Evolutionary conservation across 2,329 filamentous ascomycete genomes (phyloP).

Genomic region (Sporothrix protearum): DNA sequence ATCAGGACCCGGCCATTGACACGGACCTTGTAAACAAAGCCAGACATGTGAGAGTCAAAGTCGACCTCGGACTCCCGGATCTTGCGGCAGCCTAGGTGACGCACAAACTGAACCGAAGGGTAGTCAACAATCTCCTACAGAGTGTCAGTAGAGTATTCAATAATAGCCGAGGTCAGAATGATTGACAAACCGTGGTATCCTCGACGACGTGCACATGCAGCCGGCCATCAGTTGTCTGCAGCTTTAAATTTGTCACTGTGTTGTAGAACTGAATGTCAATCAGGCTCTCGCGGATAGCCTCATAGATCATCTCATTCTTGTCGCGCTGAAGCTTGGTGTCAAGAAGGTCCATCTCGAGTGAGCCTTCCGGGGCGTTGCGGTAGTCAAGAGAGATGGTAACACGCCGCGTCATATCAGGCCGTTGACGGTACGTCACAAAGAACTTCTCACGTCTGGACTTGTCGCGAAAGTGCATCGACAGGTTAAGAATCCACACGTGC

Average conservation of each 20-base stretch:
- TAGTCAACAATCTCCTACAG: conserved; percentile 79
- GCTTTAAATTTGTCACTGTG: conserved; percentile 91
- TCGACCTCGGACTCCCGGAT: conserved; percentile 71
- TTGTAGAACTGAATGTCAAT: conserved; percentile 94
- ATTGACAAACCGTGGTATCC: conserved; percentile 68
- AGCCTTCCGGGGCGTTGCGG: conserved; percentile 71
- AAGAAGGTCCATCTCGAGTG: conserved; percentile 79
- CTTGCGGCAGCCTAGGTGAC: conserved; percentile 64
- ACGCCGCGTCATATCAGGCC: conserved; percentile 73
- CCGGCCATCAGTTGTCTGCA: conserved; percentile 82
- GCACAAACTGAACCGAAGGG: conserved; percentile 67
- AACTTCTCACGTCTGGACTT: conserved; percentile 93
- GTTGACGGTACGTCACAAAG: conserved; percentile 89
- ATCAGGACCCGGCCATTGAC: conserved; percentile 69
- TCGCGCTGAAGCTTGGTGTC: conserved; percentile 79
- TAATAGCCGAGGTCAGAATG: background rate
- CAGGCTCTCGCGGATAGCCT: conserved; percentile 87
- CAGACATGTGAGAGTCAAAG: conserved; percentile 91
- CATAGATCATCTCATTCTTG: conserved; percentile 89
- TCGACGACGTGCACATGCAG: conserved; percentile 98
- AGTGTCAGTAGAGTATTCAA: background rate
- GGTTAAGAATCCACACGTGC: conserved; percentile 87
- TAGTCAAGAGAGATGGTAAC: conserved; percentile 96
- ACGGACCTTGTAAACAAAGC: conserved; percentile 92
- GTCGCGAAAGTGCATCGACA: conserved; percentile 98